Evolutionary conservation across 768 basidiomycete genomes (phyloP), one percentile per base, ranked within the genome.

Genomic region (Naematelia encephala): DNA sequence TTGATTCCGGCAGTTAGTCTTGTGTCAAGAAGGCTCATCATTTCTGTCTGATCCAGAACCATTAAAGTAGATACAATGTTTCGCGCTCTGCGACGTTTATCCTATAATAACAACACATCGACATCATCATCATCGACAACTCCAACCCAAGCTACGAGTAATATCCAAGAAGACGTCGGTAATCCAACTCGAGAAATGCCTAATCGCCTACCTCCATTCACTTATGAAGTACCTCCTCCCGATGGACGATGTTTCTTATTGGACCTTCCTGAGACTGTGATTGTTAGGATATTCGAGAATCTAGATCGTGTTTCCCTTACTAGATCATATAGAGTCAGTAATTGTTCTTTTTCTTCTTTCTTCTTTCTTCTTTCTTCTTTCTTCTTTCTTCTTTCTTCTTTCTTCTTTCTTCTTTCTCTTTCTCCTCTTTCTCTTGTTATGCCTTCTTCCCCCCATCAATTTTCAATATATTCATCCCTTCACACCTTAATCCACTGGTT

Each of bases 201-300:
- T n/a, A n/a, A n/a, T n/a, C n/a, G n/a, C n/a, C 34, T 16, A 8
- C 34, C 34, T 8, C 34, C 16, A 16, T 39, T 8, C 34, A 16
- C 66, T 11, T 73, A 73, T 43, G 66, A 69, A 25, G 54, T 21
- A 3, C 68, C 71, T 2, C 57, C 59, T 51, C 55, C 51, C 5
- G 50, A 60, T 25, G 71, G 71, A 1, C 51, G 42, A 11, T 66
- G 60, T 45, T 54, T 52, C 42, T 27, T 73, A 2, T 46, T 70
- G 22, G 53, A 57, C 1, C 29, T 70, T 27, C 72, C 72, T 10
- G 67, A 69, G 25, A 69, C 70, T 56, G 29, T 69, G 10, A 57
- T 73, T 0, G 63, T 60, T 21, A 64, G 59, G 53, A 62, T 73
- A 0, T 70, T 73, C 48, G 59, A 49, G 11, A 28, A 30, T 23